Percentiles rank a stretch among this genome's conserved stretches.
Conservation (phyloP, 495 filamentous ascomycete genomes). For the Neurospora tetrasperma region DNA sequence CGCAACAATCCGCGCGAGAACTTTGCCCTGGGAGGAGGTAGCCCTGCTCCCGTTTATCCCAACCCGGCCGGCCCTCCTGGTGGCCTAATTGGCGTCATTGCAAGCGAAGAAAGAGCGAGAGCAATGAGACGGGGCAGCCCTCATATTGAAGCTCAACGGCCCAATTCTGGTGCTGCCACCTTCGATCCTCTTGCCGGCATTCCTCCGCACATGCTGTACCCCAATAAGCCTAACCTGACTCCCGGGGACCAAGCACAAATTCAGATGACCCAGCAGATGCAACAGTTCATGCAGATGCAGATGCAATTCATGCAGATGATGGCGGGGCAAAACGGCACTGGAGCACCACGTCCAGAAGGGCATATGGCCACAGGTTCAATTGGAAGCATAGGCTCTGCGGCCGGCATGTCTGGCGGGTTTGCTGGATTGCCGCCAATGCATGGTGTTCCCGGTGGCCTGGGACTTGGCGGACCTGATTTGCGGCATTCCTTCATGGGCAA, state of each 20-base stretch:
- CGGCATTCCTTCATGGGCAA: constrained; percentile 36
- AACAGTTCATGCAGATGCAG: constrained; percentile 85
- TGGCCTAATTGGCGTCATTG: constrained; percentile 86
- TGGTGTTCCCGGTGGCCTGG: constrained; percentile 7
- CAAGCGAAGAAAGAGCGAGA: constrained; percentile 66
- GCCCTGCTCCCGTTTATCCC: constrained; percentile 32
- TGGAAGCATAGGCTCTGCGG: constrained; percentile 17
- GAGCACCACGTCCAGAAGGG: constrained; percentile 24
- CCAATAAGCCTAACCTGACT: constrained; percentile 32
- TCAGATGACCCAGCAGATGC: constrained; percentile 82
- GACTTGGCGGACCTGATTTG: constrained; percentile 19
- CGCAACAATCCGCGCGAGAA: constrained; percentile 67
- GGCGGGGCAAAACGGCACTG: constrained; percentile 30
- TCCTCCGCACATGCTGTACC: constrained; percentile 40
- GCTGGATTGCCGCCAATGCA: constrained; percentile 11
- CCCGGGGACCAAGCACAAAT: constrained; percentile 67
- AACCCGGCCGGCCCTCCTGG: constrained; percentile 38
- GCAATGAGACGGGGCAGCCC: constrained; percentile 74
- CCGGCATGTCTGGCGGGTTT: constrained; percentile 6
- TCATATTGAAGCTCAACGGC: constrained; percentile 39
- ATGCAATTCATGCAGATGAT: constrained; percentile 89
- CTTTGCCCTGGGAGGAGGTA: constrained; percentile 55
- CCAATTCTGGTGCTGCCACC: constrained; percentile 21
- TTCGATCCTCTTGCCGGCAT: constrained; percentile 38
- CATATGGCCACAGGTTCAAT: constrained; percentile 25